Conservation (phyloP, 2,329 filamentous ascomycete species). For the Davidsoniella eucalypti region DNA sequence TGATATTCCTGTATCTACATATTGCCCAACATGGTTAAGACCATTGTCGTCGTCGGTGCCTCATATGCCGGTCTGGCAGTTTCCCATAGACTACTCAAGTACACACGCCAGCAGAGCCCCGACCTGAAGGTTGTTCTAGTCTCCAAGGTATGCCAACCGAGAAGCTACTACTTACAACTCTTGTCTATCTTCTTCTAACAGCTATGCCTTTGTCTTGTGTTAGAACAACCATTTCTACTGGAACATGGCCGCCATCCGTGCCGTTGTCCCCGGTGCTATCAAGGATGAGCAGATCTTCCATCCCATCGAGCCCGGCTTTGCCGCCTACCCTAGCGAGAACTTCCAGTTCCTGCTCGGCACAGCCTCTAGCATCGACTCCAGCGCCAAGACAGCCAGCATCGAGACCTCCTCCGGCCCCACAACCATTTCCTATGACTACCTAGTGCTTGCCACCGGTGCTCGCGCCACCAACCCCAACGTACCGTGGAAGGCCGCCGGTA, state of each 20-base stretch:
- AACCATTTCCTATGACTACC: slow-evolving; percentile 33
- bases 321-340: slow-evolving; percentile 30
- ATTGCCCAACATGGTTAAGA: slow-evolving; percentile 28
- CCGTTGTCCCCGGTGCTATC: slow-evolving; percentile 33
- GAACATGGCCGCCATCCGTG: slow-evolving; percentile 40
- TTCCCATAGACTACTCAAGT: slow-evolving; percentile 38
- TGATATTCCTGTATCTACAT: background rate
- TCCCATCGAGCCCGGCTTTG: slow-evolving; percentile 32
- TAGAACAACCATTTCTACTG: slow-evolving; percentile 42
- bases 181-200: background rate
- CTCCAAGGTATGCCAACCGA: slow-evolving; percentile 28
- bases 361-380: slow-evolving; percentile 26
- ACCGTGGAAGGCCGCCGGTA: slow-evolving; percentile 36
- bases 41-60: slow-evolving; percentile 37
- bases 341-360: slow-evolving; percentile 37
- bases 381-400: slow-evolving; percentile 23
- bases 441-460: slow-evolving; percentile 41
- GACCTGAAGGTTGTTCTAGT: slow-evolving; percentile 38
- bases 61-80: slow-evolving; percentile 36
- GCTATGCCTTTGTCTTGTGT: background rate
- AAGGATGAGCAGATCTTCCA: slow-evolving; percentile 33
- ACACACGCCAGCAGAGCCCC: slow-evolving; percentile 27
- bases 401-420: slow-evolving; percentile 17
- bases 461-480: slow-evolving; percentile 23
- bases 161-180: background rate